Base-by-base conservation (phyloP, 1,284 basidiomycete genomes). In the Omphalotus olearius region DNA sequence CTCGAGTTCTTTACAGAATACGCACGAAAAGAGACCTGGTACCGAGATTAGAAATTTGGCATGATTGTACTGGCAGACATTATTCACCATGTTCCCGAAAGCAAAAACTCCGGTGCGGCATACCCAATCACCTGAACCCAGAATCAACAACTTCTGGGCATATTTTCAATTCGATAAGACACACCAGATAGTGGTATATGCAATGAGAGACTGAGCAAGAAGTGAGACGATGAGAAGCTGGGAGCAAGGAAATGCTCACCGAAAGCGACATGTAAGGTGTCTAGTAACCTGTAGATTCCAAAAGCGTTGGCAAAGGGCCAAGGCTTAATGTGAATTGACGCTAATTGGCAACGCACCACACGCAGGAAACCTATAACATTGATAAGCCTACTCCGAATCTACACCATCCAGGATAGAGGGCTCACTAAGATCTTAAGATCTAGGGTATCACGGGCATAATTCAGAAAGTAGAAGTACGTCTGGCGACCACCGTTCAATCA, bases 391-490 rank as follows among this genome's bases (percentile, higher is more conserved):
- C 3, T 13, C 9, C 30, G 9, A 33, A 10, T 9, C 7, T 13
- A 9, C 23, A 3, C 13, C 3, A 33, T 9, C 13, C 3, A 33
- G 30, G 9, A 33, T 13, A 38, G 26, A 56, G 17, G 6, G 60
- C 65, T 54, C 45, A 73, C 72, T 45, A 74, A 57, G 18, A 57
- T 23, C 53, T 73, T 74, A 25, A 68, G 58, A 20, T 53, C 50
- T 10, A 28, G 47, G 7, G 58, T 58, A 58, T 74, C 72, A 45
- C 64, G 66, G 1, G 68, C 68, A 54, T 69, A 73, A 41, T 64
- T 61, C 33, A 62, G 55, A 51, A 65, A 74, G 57, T 75, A 75
- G 46, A 72, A 71, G 60, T 73, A 74, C 7, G 64, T 59, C 72
- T 74, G 47, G 4, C 35, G 18, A 42, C 6, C 13, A 10, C 14